Evolutionary conservation across 208 protist species (phyloP).

Genomic region (Wallacemonas sp.): DNA sequence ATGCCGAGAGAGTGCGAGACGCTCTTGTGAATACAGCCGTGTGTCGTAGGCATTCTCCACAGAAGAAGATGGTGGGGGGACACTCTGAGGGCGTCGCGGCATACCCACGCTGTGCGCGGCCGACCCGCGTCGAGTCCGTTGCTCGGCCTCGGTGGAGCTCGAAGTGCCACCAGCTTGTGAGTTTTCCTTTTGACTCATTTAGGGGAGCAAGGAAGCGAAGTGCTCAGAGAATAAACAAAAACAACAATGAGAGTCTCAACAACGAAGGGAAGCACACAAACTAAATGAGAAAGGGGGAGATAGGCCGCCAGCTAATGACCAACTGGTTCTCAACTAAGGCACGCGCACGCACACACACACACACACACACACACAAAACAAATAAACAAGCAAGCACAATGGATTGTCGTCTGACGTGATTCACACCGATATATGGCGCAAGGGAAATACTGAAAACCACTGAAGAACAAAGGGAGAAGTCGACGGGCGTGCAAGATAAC

Average conservation of each 20-base stretch:
- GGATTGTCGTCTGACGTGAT: too few species aligned
- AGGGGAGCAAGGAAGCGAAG: not conserved
- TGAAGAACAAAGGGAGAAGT: too few species aligned
- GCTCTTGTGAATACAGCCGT: not conserved
- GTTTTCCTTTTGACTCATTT: not conserved
- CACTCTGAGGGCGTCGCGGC: constrained; percentile 1
- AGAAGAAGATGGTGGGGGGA: not conserved
- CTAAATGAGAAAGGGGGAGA: constrained; percentile 1
- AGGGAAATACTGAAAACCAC: too few species aligned
- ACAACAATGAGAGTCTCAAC: not conserved
- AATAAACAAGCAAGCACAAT: not conserved
- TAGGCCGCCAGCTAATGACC: too few species aligned
- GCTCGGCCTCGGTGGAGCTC: not conserved
- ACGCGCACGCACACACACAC: not conserved
- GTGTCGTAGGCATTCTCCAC: not conserved
- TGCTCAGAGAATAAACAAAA: not conserved
- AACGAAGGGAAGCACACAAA: not conserved
- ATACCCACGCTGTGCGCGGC: not conserved
- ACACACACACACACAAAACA: not conserved
- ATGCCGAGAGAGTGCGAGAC: not conserved
- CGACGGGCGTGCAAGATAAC: too few species aligned
- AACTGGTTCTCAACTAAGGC: too few species aligned
- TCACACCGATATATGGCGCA: too few species aligned
- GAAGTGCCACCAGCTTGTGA: not conserved
- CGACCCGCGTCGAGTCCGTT: not conserved